Conservation (phyloP, 2,329 filamentous ascomycete species). For the Clonostachys chloroleuca region DNA sequence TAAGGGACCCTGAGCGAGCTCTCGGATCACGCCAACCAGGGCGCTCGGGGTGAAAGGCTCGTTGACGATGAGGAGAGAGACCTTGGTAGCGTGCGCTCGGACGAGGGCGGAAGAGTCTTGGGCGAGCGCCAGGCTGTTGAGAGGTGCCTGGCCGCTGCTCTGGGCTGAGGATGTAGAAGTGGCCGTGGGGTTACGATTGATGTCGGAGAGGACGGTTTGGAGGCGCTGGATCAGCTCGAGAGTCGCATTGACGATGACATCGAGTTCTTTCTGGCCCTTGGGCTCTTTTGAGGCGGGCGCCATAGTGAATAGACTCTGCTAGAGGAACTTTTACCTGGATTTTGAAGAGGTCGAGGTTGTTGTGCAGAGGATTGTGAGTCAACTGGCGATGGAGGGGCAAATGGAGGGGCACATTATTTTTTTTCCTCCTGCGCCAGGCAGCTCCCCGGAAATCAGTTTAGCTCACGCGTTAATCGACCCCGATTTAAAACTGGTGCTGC, state of each 20-base stretch:
- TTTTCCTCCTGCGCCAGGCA: no score
- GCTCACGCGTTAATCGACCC: no score
- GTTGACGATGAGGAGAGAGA: constrained; percentile 82
- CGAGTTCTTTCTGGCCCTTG: constrained; percentile 18
- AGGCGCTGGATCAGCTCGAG: constrained; percentile 33
- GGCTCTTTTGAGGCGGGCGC: background rate
- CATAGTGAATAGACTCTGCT: background rate
- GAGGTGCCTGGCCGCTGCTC: background rate
- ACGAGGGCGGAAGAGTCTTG: constrained; percentile 69
- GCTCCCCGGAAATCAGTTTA: no score
- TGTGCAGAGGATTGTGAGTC: no score
- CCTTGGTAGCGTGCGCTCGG: constrained; percentile 79
- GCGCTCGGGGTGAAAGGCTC: constrained; percentile 81
- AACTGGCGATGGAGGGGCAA: no score
- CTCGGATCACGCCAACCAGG: constrained; percentile 63
- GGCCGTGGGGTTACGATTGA: constrained; percentile 20
- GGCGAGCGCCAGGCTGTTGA: constrained; percentile 63
- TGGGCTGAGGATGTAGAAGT: constrained; percentile 7
- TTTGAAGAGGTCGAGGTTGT: no score
- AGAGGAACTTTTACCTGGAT: no score
- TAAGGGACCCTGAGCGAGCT: constrained; percentile 69
- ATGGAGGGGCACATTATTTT: no score
- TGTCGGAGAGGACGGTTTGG: constrained; percentile 31
- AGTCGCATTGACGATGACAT: constrained; percentile 28
- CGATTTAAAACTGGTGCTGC: no score